A percentile compares a stretch with the other conserved stretches of the same genome.
Evolutionary conservation across 2,329 filamentous ascomycete species (phyloP).

Genomic region (Plectosphaerella sp.): DNA sequence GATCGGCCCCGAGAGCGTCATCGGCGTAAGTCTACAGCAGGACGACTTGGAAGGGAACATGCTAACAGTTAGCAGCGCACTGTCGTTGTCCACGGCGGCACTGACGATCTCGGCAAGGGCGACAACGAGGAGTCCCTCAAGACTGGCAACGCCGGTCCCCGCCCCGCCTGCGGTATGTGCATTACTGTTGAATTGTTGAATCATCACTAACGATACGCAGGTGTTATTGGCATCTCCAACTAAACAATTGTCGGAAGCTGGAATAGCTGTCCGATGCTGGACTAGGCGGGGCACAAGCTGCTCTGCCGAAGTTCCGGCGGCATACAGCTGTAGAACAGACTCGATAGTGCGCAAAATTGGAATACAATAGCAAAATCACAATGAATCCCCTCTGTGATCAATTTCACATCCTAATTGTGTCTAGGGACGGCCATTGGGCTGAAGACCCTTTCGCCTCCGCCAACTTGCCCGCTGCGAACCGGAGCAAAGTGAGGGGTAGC

Average conservation of each 20-base stretch:
- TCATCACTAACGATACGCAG: conserved; percentile 28
- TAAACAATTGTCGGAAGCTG: conserved; percentile 36
- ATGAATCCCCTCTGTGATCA: too few relatives aligned
- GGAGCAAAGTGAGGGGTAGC: conserved; percentile 11
- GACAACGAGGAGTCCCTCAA: conserved; percentile 93
- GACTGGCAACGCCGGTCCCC: conserved; percentile 91
- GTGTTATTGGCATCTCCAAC: conserved; percentile 84
- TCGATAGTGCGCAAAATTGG: background rate
- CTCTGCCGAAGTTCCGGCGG: background rate
- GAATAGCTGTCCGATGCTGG: background rate
- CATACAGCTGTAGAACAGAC: background rate
- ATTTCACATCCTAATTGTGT: too few relatives aligned
- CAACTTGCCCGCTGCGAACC: too few relatives aligned
- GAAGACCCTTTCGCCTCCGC: too few relatives aligned
- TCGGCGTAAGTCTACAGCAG: conserved; percentile 62
- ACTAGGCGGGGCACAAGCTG: background rate
- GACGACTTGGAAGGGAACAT: background rate
- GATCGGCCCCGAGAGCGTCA: conserved; percentile 90
- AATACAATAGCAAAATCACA: too few relatives aligned
- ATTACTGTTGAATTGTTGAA: background rate
- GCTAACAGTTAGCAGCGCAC: conserved; percentile 61
- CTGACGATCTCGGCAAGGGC: conserved; percentile 93
- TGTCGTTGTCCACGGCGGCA: conserved; percentile 89
- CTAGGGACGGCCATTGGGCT: too few relatives aligned
- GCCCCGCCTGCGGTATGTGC: conserved; percentile 85